Percentiles rank a stretch among this genome's conserved stretches.
Conservation (phyloP, 1,139 yeast genomes). For the Yamadazyma taylorii region DNA sequence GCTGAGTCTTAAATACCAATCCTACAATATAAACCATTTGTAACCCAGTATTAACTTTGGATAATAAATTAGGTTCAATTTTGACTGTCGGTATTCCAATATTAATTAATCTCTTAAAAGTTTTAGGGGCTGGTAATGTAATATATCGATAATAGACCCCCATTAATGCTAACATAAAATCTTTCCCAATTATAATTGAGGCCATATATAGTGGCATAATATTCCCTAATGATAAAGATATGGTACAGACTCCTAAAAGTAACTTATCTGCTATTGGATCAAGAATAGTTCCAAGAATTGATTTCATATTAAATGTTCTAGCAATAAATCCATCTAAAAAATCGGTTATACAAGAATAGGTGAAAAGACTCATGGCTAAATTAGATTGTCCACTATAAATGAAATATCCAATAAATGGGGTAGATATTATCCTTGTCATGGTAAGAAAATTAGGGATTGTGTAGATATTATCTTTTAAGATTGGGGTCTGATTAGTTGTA, state of each 20-base stretch:
- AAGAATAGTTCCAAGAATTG: slow-evolving; percentile 84
- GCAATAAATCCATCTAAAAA: slow-evolving; percentile 91
- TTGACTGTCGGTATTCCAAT: slow-evolving; percentile 81
- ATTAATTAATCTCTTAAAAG: slow-evolving; percentile 64
- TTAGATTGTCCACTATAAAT: slow-evolving; percentile 61
- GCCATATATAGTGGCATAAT: slow-evolving; percentile 73
- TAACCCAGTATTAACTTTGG: slow-evolving; percentile 84
- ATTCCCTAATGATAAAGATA: slow-evolving; percentile 68
- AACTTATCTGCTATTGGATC: slow-evolving; percentile 97
- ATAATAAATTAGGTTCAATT: slow-evolving; percentile 84
- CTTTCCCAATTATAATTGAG: slow-evolving; percentile 78
- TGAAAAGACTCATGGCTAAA: slow-evolving; percentile 69
- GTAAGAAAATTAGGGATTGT: slow-evolving; percentile 88
- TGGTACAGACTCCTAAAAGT: slow-evolving; percentile 82
- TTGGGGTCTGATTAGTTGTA: slow-evolving; percentile 4
- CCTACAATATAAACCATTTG: slow-evolving; percentile 90
- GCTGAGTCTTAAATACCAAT: slow-evolving; percentile 66
- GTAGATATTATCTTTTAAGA: slow-evolving; percentile 54
- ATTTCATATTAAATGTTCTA: slow-evolving; percentile 69
- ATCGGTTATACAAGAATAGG: slow-evolving; percentile 88
- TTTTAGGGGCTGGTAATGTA: slow-evolving; percentile 76
- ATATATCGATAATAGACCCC: slow-evolving; percentile 73
- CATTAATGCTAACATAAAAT: slow-evolving; percentile 69
- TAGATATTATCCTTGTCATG: slow-evolving; percentile 67
- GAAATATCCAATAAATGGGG: slow-evolving; percentile 83